Conservation (phyloP, 192 early-diverging fungal species). For the Fimicolochytrium jonesii region DNA sequence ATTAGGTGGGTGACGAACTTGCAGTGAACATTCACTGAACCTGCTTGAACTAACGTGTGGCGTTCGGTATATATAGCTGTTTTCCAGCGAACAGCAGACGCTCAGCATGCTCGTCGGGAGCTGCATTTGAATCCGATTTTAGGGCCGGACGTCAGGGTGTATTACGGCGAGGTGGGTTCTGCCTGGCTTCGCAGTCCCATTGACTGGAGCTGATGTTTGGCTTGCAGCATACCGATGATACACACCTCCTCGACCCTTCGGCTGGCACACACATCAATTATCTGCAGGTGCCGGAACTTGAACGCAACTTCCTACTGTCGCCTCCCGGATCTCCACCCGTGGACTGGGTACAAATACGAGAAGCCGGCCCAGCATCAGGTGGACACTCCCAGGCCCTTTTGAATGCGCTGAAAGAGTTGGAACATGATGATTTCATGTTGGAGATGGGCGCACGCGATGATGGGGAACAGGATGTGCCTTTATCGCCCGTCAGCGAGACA, state of each 20-base stretch:
- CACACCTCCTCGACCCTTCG: slow-evolving; percentile 24
- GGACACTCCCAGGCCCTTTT: slow-evolving; percentile 37
- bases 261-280: slow-evolving; percentile 19
- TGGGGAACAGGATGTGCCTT: not conserved
- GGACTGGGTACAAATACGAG: slow-evolving; percentile 41
- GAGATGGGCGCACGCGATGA: not conserved
- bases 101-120: slow-evolving; percentile 1
- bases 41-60: not conserved
- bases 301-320: slow-evolving; percentile 48
- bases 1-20: slow-evolving; percentile 13
- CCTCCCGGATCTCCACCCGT: slow-evolving; percentile 53
- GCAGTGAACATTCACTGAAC: not conserved
- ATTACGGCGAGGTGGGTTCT: slow-evolving; percentile 23
- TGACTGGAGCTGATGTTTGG: not conserved
- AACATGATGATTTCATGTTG: slow-evolving; percentile 24
- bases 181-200: not conserved
- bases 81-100: slow-evolving; percentile 16
- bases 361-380: slow-evolving; percentile 30
- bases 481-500: not conserved
- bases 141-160: slow-evolving; percentile 15
- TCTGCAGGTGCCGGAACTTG: slow-evolving; percentile 43
- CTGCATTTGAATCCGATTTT: slow-evolving; percentile 2
- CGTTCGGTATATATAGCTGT: slow-evolving; percentile 1
- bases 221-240: slow-evolving; percentile 22
- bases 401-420: slow-evolving; percentile 23